A percentile compares a stretch with the other conserved stretches of the same genome.
Conservation (phyloP, 2,329 filamentous ascomycete species). For the Metarhizium humberi region DNA sequence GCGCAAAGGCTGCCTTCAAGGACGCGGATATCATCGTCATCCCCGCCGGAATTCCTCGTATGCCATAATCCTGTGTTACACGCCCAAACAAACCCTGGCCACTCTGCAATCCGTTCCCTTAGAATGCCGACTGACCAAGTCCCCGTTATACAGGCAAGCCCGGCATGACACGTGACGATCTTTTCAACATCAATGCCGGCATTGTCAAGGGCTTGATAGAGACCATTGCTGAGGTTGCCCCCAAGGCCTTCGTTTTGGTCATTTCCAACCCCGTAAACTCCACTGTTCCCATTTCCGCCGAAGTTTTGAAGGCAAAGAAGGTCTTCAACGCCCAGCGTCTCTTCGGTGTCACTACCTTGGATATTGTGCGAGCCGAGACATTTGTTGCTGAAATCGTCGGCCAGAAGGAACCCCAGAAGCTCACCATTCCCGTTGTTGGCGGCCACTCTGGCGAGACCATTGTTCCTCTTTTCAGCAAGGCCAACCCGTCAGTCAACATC, state of each 20-base stretch:
- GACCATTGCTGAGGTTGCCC: constrained; percentile 75
- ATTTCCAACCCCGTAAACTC: constrained; percentile 99
- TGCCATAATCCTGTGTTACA: constrained; percentile 20
- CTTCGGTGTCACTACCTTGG: constrained; percentile 96
- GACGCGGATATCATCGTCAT: constrained; percentile 95
- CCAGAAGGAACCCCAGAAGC: constrained; percentile 71
- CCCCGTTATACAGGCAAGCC: constrained; percentile 65
- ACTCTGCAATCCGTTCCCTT: neutral
- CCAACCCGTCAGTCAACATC: constrained; percentile 69
- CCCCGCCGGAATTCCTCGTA: constrained; percentile 95
- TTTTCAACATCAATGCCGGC: constrained; percentile 99
- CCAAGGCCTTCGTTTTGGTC: constrained; percentile 90
- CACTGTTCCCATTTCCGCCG: constrained; percentile 92
- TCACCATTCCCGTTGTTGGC: constrained; percentile 85
- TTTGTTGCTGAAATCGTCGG: constrained; percentile 83
- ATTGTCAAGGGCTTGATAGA: constrained; percentile 93
- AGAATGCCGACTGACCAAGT: neutral
- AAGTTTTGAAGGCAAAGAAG: constrained; percentile 86
- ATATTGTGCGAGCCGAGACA: constrained; percentile 95
- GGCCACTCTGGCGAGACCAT: constrained; percentile 98
- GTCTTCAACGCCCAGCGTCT: constrained; percentile 94
- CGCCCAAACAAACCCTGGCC: neutral
- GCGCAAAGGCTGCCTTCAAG: constrained; percentile 79
- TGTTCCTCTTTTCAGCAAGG: constrained; percentile 92
- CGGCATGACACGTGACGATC: constrained; percentile 97